These are phyloP conservation scores for Mucor irregularis DNA, from an alignment of 371 early-diverging fungal genomes.

Conservation along the genomic window DNA sequence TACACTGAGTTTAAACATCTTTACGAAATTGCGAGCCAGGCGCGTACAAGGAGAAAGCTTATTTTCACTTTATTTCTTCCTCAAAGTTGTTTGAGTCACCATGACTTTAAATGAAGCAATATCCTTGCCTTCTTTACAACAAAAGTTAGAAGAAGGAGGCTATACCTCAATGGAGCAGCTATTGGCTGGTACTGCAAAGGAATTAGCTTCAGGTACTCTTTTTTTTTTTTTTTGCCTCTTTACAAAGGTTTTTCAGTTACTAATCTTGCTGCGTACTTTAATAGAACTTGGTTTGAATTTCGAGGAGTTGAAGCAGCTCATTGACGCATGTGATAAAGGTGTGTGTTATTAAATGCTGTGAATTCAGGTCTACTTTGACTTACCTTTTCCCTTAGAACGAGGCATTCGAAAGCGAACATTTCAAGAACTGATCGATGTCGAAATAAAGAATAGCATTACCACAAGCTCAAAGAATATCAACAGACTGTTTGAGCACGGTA, in stretches of 20 bases:
- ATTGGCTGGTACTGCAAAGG: conserved; percentile 13
- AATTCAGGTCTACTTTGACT: too few species aligned
- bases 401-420: conserved; percentile 4
- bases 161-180: conserved; percentile 29
- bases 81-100: too few species aligned
- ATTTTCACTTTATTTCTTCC: too few species aligned
- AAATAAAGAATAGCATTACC: conserved; percentile 38
- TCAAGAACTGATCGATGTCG: conserved; percentile 4
- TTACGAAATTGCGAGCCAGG: too few species aligned
- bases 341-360: too few species aligned
- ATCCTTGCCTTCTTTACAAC: conserved; percentile 5
- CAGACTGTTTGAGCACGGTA: conserved; percentile 48
- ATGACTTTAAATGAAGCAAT: conserved; percentile 8
- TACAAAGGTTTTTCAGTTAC: neutral
- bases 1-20: too few species aligned
- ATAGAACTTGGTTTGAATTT: conserved; percentile 15
- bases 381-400: too few species aligned
- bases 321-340: conserved; percentile 7
- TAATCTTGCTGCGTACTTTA: neutral
- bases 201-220: conserved; percentile 24
- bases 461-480: conserved; percentile 40
- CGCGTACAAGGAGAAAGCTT: too few species aligned
- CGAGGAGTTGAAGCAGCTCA: conserved; percentile 8
- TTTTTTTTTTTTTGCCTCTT: neutral
- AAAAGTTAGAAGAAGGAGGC: conserved; percentile 27